These are phyloP conservation scores for Piromyces finnis DNA, from an alignment of 192 early-diverging fungal species.

Conservation along the genomic window DNA sequence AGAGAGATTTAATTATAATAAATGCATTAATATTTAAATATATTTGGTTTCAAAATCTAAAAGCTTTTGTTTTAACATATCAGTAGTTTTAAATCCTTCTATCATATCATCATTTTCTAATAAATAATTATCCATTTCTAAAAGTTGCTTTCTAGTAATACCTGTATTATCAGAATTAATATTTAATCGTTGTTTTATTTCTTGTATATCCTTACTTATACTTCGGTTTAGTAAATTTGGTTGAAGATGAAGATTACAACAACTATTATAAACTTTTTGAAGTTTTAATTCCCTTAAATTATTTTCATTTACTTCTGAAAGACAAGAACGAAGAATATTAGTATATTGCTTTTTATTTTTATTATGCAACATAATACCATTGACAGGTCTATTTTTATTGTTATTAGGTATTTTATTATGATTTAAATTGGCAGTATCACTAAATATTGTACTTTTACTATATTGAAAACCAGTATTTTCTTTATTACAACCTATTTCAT, in stretches of 20 bases:
- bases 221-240: not conserved
- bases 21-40: too few species aligned
- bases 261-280: not conserved
- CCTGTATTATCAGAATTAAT: not conserved
- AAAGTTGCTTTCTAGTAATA: not conserved
- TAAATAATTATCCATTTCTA: not conserved
- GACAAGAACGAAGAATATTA: not conserved
- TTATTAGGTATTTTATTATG: not conserved
- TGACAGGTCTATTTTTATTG: not conserved
- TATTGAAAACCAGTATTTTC: too few species aligned
- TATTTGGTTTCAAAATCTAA: not conserved
- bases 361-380: not conserved
- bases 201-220: not conserved
- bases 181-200: not conserved
- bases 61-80: not conserved
- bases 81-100: not conserved
- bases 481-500: too few species aligned
- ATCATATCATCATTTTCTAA: not conserved
- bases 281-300: not conserved
- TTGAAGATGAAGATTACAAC: not conserved
- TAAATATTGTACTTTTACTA: not conserved
- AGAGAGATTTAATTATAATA: too few species aligned
- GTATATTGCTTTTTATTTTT: not conserved
- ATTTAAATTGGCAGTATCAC: not conserved
- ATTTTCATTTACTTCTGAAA: not conserved